Evolutionary conservation across 352 stramenopile genomes (phyloP).

Genomic region (Sclerospora graminicola): DNA sequence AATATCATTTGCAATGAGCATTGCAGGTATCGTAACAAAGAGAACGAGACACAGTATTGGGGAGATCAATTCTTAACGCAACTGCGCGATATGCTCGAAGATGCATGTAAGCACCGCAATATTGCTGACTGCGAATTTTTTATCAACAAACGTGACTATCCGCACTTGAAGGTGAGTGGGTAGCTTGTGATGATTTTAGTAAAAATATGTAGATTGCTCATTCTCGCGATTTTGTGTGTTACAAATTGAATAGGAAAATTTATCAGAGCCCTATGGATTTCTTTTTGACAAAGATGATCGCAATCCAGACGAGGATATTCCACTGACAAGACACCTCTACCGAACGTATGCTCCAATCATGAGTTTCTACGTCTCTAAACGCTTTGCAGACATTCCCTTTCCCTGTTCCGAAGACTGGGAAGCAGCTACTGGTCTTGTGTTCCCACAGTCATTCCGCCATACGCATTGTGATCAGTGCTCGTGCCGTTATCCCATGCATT

Average conservation of each 20-base stretch:
- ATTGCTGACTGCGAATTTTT: slow-evolving; percentile 99
- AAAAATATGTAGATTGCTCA: not conserved
- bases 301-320: slow-evolving; percentile 89
- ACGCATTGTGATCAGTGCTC: slow-evolving; percentile 72
- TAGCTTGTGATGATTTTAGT: not conserved
- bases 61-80: slow-evolving; percentile 95
- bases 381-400: slow-evolving; percentile 96
- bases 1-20: slow-evolving; percentile 99
- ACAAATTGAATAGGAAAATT: slow-evolving; percentile 68
- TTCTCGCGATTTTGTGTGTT: not conserved
- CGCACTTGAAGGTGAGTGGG: slow-evolving; percentile 90
- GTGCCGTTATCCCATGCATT: slow-evolving; percentile 50
- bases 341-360: slow-evolving; percentile 94
- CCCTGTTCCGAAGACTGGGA: slow-evolving; percentile 95
- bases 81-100: slow-evolving; percentile 95
- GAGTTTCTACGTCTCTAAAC: slow-evolving; percentile 93
- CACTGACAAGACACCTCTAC: slow-evolving; percentile 86
- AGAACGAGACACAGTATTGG: slow-evolving; percentile 93
- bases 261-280: slow-evolving; percentile 96
- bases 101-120: slow-evolving; percentile 88
- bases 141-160: slow-evolving; percentile 99
- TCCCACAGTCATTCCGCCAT: slow-evolving; percentile 87
- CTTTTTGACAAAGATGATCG: slow-evolving; percentile 96
- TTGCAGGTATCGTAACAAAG: slow-evolving; percentile 76
- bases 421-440: slow-evolving; percentile 85